phyloP scores from a whole-genome alignment of 257 asterid species.

The Solanum corneliomulleri region DNA sequence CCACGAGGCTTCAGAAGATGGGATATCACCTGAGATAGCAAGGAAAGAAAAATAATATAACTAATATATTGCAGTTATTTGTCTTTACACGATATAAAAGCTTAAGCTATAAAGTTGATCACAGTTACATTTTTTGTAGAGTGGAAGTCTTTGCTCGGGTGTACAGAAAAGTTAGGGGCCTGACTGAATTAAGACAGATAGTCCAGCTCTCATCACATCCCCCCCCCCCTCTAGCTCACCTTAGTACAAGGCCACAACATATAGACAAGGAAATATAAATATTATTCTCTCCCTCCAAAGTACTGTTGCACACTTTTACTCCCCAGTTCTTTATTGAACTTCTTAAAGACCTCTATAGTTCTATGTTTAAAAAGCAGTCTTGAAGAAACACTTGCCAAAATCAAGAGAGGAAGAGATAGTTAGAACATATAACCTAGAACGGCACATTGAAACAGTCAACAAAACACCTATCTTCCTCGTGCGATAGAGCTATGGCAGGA shows the following conservation, averaged over 20 bases:
- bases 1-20: constrained; percentile 98
- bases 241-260: not conserved
- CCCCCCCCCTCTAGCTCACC: not conserved
- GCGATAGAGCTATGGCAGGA: not conserved
- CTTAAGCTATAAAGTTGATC: not conserved
- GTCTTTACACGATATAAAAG: not conserved
- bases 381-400: not conserved
- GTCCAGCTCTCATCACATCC: not conserved
- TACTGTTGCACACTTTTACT: not conserved
- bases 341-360: not conserved
- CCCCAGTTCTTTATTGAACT: not conserved
- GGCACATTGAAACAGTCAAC: not conserved
- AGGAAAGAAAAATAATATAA: not conserved
- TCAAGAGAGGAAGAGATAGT: not conserved
- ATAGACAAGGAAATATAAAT: not conserved
- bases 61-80: not conserved
- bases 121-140: not conserved
- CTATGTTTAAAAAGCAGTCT: not conserved
- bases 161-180: not conserved
- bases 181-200: not conserved
- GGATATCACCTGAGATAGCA: constrained; percentile 58
- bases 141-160: not conserved
- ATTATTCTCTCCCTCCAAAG: not conserved
- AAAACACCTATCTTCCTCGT: not conserved
- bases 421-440: not conserved